Conservation (phyloP, 2,329 filamentous ascomycete genomes). For the Proliferodiscus dingleyae region DNA sequence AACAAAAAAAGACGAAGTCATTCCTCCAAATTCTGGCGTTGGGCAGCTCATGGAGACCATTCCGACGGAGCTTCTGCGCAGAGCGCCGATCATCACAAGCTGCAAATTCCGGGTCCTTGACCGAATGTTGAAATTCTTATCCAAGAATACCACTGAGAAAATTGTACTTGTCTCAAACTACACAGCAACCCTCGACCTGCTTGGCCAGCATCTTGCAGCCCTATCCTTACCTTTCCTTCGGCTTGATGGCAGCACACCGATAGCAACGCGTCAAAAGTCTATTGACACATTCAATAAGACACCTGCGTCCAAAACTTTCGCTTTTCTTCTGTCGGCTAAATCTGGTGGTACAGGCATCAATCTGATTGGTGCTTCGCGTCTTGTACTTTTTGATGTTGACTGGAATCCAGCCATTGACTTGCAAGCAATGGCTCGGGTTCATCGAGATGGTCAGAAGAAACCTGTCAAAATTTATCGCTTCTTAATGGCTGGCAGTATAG, state of each 20-base stretch:
- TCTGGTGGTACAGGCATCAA: constrained; percentile 67
- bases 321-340: constrained; percentile 69
- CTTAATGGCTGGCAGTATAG: constrained; percentile 61
- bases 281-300: constrained; percentile 67
- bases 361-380: constrained; percentile 63
- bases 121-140: constrained; percentile 56
- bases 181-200: constrained; percentile 65
- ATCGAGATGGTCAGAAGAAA: constrained; percentile 65
- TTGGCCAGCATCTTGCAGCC: constrained; percentile 55
- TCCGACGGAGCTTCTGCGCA: constrained; percentile 47
- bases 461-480: constrained; percentile 67
- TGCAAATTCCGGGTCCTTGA: constrained; percentile 65
- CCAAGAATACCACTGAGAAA: constrained; percentile 59
- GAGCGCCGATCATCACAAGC: constrained; percentile 52
- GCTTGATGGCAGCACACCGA: constrained; percentile 62
- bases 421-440: constrained; percentile 71
- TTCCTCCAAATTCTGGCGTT: constrained; percentile 30
- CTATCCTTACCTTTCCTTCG: constrained; percentile 60
- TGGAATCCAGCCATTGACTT: constrained; percentile 73
- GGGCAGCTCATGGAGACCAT: constrained; percentile 47
- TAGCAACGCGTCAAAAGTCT: constrained; percentile 59
- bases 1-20: constrained; percentile 40
- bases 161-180: constrained; percentile 74
- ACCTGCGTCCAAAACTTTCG: constrained; percentile 52
- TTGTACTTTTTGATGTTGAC: constrained; percentile 68